Conservation (phyloP, 2,329 filamentous ascomycete species). For the Parafenestella ontariensis region DNA sequence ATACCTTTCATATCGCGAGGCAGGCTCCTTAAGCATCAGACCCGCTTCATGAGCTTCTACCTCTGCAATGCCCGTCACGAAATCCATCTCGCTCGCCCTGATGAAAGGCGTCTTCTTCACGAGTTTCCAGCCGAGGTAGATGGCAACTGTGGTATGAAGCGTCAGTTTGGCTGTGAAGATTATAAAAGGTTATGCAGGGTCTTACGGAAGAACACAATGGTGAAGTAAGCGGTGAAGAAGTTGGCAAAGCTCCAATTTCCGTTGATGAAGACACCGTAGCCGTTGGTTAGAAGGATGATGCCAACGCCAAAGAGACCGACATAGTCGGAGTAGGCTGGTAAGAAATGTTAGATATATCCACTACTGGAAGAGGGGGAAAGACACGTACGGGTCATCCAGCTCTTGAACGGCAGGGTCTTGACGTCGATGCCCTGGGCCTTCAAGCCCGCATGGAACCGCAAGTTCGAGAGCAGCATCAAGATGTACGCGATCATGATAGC, state of each 20-base stretch:
- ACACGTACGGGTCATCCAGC: slow-evolving; percentile 47
- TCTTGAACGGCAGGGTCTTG: slow-evolving; percentile 36
- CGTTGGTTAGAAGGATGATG: slow-evolving; percentile 70
- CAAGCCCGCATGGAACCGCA: slow-evolving; percentile 59
- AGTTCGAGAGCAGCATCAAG: slow-evolving; percentile 61
- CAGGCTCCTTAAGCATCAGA: too few species aligned
- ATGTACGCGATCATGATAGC: slow-evolving; percentile 62
- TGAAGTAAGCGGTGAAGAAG: slow-evolving; percentile 46
- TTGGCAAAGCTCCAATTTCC: slow-evolving; percentile 47
- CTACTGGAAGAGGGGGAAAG: too few species aligned
- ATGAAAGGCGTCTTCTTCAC: slow-evolving; percentile 65
- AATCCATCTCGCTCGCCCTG: too few species aligned
- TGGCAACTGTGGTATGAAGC: slow-evolving; percentile 29
- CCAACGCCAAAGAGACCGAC: too few species aligned
- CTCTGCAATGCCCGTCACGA: too few species aligned
- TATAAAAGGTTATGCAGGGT: too few species aligned
- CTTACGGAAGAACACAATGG: slow-evolving; percentile 3
- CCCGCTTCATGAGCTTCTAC: too few species aligned
- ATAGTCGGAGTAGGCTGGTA: too few species aligned
- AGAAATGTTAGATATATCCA: too few species aligned
- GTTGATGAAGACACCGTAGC: slow-evolving; percentile 62
- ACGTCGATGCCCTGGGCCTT: slow-evolving; percentile 62
- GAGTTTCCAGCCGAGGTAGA: slow-evolving; percentile 71
- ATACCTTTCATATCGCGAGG: too few species aligned
- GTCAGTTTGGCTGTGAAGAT: too few species aligned